Percentiles rank a stretch among this genome's conserved stretches.
These are phyloP conservation scores for Monilinia polystroma DNA, from an alignment of 2,329 filamentous ascomycete species.

Conservation along the genomic window DNA sequence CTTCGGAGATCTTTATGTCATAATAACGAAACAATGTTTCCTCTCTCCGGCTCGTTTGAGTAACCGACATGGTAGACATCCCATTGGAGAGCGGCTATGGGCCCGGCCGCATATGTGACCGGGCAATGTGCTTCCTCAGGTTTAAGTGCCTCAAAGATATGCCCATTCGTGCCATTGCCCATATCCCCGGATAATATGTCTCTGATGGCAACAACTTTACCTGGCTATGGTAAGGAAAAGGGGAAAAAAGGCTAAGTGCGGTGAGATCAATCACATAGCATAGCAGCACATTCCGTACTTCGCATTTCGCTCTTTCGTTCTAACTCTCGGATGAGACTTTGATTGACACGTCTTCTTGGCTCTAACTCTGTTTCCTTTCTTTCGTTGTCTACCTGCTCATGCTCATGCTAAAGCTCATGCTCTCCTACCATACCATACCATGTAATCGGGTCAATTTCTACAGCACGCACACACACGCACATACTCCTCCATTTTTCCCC, in stretches of 20 bases:
- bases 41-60: slow-evolving; percentile 9
- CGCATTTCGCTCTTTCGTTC: neutral
- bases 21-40: neutral
- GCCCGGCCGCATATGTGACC: slow-evolving; percentile 20
- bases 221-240: slow-evolving; percentile 8
- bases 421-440: slow-evolving; percentile 15
- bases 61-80: slow-evolving; percentile 16
- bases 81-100: slow-evolving; percentile 21
- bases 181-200: slow-evolving; percentile 21
- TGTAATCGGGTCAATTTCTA: slow-evolving; percentile 7
- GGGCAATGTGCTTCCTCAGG: slow-evolving; percentile 13
- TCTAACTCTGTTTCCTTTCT: neutral
- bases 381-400: neutral
- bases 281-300: neutral
- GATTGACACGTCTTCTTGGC: slow-evolving; percentile 20
- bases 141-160: slow-evolving; percentile 20
- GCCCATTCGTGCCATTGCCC: slow-evolving; percentile 11
- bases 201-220: slow-evolving; percentile 17
- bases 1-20: slow-evolving; percentile 19
- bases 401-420: neutral
- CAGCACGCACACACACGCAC: neutral
- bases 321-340: slow-evolving; percentile 4
- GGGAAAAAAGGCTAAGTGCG: neutral
- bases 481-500: neutral
- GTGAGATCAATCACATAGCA: slow-evolving; percentile 21